These are phyloP conservation scores for Agaricus subrufescens DNA, from an alignment of 768 basidiomycete genomes.

Conservation along the genomic window DNA sequence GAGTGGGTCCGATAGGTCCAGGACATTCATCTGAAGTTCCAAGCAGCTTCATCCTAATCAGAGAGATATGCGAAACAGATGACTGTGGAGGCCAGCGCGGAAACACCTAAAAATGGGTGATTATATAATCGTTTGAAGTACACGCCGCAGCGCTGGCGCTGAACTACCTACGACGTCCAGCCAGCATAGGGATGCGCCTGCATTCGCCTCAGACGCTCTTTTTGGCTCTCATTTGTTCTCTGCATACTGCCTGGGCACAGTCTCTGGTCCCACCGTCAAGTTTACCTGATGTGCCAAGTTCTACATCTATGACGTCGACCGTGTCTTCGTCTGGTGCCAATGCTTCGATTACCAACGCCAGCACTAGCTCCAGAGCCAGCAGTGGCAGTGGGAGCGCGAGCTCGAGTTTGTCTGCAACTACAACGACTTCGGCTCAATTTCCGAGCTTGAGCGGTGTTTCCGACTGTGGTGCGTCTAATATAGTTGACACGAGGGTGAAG, in stretches of 20 bases:
- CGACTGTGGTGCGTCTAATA: constrained; percentile 29
- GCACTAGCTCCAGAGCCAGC: not conserved
- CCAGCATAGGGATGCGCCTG: not conserved
- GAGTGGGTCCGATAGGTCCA: no score
- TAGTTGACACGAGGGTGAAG: no score
- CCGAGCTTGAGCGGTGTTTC: constrained; percentile 34
- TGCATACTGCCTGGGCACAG: not conserved
- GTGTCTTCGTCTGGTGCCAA: not conserved
- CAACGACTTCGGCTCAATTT: constrained; percentile 30
- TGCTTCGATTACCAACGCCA: not conserved
- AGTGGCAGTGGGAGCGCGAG: constrained; percentile 1
- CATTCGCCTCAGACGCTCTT: constrained; percentile 3
- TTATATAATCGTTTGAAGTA: no score
- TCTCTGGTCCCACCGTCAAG: constrained; percentile 14
- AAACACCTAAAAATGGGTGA: no score
- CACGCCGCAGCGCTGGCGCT: not conserved
- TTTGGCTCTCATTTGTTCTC: not conserved
- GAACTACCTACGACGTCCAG: not conserved
- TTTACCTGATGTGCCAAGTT: constrained; percentile 12
- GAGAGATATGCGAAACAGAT: no score
- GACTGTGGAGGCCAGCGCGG: no score
- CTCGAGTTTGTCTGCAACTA: constrained; percentile 6
- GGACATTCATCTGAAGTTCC: no score
- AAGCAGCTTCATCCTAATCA: no score
- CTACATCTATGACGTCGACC: constrained; percentile 4